These are phyloP conservation scores for Solanum chiquidenum DNA, from an alignment of 257 asterid genomes.

Conservation along the genomic window DNA sequence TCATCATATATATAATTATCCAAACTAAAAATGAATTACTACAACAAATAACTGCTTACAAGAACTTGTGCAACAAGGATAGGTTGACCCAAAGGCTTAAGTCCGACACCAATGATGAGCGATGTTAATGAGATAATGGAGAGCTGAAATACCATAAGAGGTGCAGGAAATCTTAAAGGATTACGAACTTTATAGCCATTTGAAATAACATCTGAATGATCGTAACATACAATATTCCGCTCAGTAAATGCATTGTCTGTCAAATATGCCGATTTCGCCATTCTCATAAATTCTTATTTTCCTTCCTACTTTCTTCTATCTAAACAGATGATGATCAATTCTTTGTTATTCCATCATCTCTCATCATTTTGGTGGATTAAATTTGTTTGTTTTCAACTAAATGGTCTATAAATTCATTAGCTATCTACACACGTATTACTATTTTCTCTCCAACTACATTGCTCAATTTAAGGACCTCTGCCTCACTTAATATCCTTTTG, in stretches of 20 bases:
- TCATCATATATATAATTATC: neutral
- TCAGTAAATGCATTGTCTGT: neutral
- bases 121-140: slow-evolving; percentile 39
- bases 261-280: neutral
- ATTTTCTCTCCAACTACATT: neutral
- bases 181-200: slow-evolving; percentile 26
- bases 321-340: neutral
- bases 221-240: slow-evolving; percentile 38
- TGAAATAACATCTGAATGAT: slow-evolving; percentile 24
- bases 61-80: slow-evolving; percentile 55
- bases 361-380: neutral
- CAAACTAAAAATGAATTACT: neutral
- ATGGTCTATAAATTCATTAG: slow-evolving; percentile 4
- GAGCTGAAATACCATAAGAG: slow-evolving; percentile 57
- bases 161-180: slow-evolving; percentile 44
- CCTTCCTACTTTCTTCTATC: neutral
- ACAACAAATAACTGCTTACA: slow-evolving; percentile 19
- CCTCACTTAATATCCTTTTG: neutral
- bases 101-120: slow-evolving; percentile 28
- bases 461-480: neutral
- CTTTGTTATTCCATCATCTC: neutral
- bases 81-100: slow-evolving; percentile 70
- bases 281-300: neutral
- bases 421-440: neutral
- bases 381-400: slow-evolving; percentile 5